A percentile compares a stretch with the other conserved stretches of the same genome.
These are phyloP conservation scores for Tulasnella sp. DNA, from an alignment of 768 basidiomycete species.

Conservation along the genomic window DNA sequence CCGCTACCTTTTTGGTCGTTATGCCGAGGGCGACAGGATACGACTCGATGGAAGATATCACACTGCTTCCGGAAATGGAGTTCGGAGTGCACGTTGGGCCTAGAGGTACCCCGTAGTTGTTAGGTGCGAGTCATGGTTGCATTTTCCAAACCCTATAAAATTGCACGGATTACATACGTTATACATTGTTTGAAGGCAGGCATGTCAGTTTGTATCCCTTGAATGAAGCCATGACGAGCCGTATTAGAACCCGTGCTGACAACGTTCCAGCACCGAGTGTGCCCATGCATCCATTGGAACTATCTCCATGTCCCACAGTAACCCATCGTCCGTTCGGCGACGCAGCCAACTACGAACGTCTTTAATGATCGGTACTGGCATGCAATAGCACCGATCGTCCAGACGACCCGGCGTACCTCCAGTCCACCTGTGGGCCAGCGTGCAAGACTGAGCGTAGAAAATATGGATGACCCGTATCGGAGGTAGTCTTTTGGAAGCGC, in stretches of 20 bases:
- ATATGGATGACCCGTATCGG: not conserved
- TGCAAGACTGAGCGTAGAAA: not conserved
- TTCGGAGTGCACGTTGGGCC: not conserved
- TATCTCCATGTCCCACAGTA: not conserved
- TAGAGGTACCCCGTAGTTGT: not conserved
- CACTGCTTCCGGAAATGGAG: not conserved
- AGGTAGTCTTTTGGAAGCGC: not conserved
- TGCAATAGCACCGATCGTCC: not conserved
- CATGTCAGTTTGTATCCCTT: too few species aligned
- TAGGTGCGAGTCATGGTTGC: not conserved
- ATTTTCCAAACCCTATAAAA: not conserved
- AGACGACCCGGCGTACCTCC: not conserved
- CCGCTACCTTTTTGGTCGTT: not conserved
- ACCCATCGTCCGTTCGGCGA: not conserved
- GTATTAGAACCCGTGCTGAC: not conserved
- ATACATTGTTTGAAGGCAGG: not conserved
- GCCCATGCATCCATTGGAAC: not conserved
- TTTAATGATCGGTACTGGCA: not conserved
- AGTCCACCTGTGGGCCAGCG: not conserved
- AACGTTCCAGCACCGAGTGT: not conserved
- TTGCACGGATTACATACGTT: not conserved
- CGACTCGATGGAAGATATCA: not conserved
- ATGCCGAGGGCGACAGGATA: not conserved
- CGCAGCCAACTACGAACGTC: not conserved
- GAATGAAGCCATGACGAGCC: too few species aligned